phyloP scores from a whole-genome alignment of 2,329 filamentous ascomycete species.

The Curvularia lunata region DNA sequence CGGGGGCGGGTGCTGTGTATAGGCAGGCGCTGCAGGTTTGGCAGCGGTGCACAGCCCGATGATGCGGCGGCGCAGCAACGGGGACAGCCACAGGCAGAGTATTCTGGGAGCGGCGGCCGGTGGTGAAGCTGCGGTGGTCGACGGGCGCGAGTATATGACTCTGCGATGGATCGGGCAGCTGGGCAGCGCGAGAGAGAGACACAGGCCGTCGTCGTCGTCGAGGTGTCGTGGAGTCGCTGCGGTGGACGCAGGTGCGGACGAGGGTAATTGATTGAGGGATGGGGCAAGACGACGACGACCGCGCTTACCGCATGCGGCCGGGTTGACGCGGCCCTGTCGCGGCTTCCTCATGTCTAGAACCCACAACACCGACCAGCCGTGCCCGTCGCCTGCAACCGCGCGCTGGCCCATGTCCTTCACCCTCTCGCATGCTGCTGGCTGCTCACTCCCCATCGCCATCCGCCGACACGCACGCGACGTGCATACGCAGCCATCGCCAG shows the following conservation, averaged over 20 bases:
- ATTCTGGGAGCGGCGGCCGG: conserved; percentile 14
- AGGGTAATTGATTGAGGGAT: conserved; percentile 24
- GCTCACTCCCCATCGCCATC: neutral
- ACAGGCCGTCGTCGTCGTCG: conserved; percentile 12
- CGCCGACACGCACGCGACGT: neutral
- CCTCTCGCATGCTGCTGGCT: neutral
- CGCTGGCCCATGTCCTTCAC: neutral
- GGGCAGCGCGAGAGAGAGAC: conserved; percentile 15
- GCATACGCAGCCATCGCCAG: neutral
- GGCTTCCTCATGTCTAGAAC: conserved; percentile 23
- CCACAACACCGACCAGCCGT: conserved; percentile 18
- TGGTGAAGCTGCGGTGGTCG: conserved; percentile 2
- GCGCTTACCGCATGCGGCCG: conserved; percentile 19
- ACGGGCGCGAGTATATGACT: neutral
- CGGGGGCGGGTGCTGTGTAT: conserved; percentile 15
- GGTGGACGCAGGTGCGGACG: conserved; percentile 16
- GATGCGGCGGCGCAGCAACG: conserved; percentile 30
- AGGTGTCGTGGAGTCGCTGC: conserved; percentile 15
- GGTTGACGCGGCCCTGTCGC: conserved; percentile 25
- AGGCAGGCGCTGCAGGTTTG: conserved; percentile 24
- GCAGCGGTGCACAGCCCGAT: conserved; percentile 31
- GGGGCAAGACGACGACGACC: conserved; percentile 21
- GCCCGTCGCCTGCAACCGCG: conserved; percentile 13
- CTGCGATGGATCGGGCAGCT: conserved; percentile 10
- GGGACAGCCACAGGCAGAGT: conserved; percentile 16